Conservation (phyloP, 2,329 filamentous ascomycete species). For the Trichoderma aggressivum region DNA sequence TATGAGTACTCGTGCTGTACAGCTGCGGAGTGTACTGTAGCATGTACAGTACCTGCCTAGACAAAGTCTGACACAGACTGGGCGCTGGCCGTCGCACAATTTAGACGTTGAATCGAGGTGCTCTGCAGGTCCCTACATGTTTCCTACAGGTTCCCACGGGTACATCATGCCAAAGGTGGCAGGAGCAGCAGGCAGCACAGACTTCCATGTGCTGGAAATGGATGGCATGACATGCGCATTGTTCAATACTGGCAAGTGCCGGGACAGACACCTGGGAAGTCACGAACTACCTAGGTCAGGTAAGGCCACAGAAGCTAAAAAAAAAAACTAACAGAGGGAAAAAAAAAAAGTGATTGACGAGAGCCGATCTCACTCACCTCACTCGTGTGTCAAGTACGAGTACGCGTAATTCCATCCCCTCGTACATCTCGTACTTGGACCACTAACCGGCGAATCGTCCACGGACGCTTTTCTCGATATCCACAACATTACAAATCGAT, state of each 20-base stretch:
- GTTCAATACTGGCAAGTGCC: slow-evolving; percentile 8
- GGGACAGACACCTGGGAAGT: neutral
- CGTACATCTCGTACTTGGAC: neutral
- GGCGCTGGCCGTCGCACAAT: neutral
- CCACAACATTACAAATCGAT: slow-evolving; percentile 17
- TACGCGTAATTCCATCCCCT: neutral
- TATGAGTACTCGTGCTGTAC: neutral
- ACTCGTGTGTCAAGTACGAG: neutral
- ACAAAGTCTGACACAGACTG: too few relatives aligned
- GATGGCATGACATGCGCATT: neutral
- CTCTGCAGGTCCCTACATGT: neutral
- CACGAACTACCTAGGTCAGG: neutral
- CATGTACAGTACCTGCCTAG: neutral
- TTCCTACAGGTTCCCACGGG: neutral
- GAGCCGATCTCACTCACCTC: slow-evolving; percentile 11
- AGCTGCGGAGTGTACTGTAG: neutral
- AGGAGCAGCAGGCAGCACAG: neutral
- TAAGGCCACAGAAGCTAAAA: neutral
- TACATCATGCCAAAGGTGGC: neutral
- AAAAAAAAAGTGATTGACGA: neutral
- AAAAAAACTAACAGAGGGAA: neutral
- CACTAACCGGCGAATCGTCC: neutral
- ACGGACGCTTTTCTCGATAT: neutral
- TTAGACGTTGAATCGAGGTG: neutral
- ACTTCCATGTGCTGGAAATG: neutral